Percentiles rank a stretch among this genome's conserved stretches.
phyloP scores from a whole-genome alignment of 495 filamentous ascomycete species.

The Acidiella bohemica region DNA sequence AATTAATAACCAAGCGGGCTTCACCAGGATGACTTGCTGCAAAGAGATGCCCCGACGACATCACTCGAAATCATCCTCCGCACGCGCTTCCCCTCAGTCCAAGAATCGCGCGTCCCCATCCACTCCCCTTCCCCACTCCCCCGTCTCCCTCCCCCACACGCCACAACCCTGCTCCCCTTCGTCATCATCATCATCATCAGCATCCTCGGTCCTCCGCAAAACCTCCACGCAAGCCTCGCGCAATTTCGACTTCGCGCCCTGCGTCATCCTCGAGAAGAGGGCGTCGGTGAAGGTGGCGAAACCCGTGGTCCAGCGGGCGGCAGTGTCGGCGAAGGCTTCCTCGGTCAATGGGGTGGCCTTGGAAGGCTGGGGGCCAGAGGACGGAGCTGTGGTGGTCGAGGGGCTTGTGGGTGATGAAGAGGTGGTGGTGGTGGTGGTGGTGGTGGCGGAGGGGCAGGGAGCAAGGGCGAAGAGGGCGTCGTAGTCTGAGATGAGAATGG shows the following conservation, averaged over 20 bases:
- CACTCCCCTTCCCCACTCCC: too few relatives aligned
- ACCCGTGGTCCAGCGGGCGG: slow-evolving; percentile 2
- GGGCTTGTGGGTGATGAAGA: neutral
- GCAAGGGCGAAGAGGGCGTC: slow-evolving; percentile 3
- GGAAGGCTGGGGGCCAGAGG: slow-evolving; percentile 1
- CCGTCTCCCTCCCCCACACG: neutral
- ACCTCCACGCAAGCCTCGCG: slow-evolving; percentile 16
- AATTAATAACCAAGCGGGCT: too few relatives aligned
- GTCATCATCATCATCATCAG: slow-evolving; percentile 3
- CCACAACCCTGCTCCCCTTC: neutral
- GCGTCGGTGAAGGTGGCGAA: slow-evolving; percentile 10
- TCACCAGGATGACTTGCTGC: too few relatives aligned
- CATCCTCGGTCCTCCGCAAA: slow-evolving; percentile 10
- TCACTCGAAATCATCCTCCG: too few relatives aligned
- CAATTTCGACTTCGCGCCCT: slow-evolving; percentile 8
- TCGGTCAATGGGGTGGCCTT: neutral
- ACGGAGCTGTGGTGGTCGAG: neutral
- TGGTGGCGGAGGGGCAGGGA: neutral
- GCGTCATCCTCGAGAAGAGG: slow-evolving; percentile 9
- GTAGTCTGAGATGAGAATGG: slow-evolving; percentile 12
- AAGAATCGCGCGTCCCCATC: slow-evolving; percentile 16
- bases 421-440: neutral
- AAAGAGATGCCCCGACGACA: too few relatives aligned
- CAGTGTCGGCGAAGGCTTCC: too few relatives aligned
- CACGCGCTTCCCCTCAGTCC: slow-evolving; percentile 6